Evolutionary conservation across 352 stramenopile species (phyloP).

Genomic region (Pythium scleroteichum): DNA sequence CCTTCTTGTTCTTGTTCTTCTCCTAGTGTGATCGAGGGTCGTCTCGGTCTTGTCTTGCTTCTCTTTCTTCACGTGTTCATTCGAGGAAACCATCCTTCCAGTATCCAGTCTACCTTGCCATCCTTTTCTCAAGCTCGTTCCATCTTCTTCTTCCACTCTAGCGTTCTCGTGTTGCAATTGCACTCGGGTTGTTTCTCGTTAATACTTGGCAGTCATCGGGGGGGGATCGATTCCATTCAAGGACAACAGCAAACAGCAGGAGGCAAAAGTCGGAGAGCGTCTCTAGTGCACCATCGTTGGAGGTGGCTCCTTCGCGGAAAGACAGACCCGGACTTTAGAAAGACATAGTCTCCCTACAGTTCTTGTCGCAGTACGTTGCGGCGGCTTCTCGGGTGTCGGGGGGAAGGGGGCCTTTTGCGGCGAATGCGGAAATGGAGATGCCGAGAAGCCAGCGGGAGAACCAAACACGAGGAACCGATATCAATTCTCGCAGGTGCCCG

Average conservation of each 20-base stretch:
- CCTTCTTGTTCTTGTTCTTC: conserved; percentile 54
- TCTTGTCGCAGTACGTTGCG: conserved; percentile 74
- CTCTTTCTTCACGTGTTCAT: conserved; percentile 64
- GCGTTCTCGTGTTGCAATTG: background rate
- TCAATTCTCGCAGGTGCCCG: conserved; percentile 18
- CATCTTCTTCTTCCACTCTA: conserved; percentile 17
- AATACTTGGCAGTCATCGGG: too few species aligned
- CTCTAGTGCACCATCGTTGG: conserved; percentile 68
- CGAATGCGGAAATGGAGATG: conserved; percentile 59
- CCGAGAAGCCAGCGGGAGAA: background rate
- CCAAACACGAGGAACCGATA: conserved; percentile 3
- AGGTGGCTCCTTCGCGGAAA: conserved; percentile 65
- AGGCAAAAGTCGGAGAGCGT: conserved; percentile 31
- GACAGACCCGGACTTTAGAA: conserved; percentile 84
- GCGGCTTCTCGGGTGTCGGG: conserved; percentile 42
- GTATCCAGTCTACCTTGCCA: conserved; percentile 65
- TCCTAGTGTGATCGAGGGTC: conserved; percentile 37
- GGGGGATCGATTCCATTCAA: conserved; percentile 1
- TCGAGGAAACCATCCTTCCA: conserved; percentile 83
- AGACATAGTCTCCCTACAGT: conserved; percentile 85
- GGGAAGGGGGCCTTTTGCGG: conserved; percentile 68
- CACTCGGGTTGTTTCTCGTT: too few species aligned
- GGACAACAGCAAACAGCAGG: conserved; percentile 63
- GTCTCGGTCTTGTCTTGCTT: conserved; percentile 27
- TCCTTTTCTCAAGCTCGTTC: conserved; percentile 77